Conservation (phyloP, 1,284 basidiomycete species). For the Ustilago vetiveriae region DNA sequence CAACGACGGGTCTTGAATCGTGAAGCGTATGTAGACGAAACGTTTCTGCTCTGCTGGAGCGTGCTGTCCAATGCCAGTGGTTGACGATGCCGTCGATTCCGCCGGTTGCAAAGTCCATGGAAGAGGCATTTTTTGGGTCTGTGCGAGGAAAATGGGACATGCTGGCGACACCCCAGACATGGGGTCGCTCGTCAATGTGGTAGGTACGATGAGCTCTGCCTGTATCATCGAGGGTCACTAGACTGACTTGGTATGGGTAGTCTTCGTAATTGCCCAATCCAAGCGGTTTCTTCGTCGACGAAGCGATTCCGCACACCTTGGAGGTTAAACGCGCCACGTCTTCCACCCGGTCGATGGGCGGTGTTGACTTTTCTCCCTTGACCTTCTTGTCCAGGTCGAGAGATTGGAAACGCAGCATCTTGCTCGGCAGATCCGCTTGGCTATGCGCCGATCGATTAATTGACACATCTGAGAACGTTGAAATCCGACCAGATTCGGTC, state of each 20-base stretch:
- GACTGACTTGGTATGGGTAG: conserved; percentile 37
- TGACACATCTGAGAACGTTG: conserved; percentile 5
- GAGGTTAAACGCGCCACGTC: conserved; percentile 35
- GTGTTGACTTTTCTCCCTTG: conserved; percentile 8
- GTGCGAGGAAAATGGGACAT: conserved; percentile 40
- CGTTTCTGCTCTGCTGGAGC: conserved; percentile 8
- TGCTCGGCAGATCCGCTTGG: conserved; percentile 2
- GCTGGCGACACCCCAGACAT: conserved; percentile 19
- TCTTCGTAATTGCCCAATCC: conserved; percentile 25
- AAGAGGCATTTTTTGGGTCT: conserved; percentile 14
- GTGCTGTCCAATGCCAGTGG: conserved; percentile 37
- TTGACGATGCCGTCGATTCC: conserved; percentile 41
- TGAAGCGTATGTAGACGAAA: conserved; percentile 32
- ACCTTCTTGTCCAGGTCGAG: conserved; percentile 1
- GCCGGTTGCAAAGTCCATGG: conserved; percentile 45
- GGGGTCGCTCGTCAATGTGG: conserved; percentile 38
- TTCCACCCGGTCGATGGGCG: conserved; percentile 33
- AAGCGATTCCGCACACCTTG: conserved; percentile 39
- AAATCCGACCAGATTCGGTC: conserved; percentile 20
- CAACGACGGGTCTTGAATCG: conserved; percentile 23
- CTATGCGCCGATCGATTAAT: neutral
- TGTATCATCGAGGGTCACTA: conserved; percentile 27
- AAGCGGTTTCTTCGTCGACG: conserved; percentile 26
- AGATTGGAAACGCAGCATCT: conserved; percentile 13
- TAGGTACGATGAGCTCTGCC: conserved; percentile 14